phyloP scores from a whole-genome alignment of 1,139 yeast species.

The Hemisphaericaspora xylofermentans region DNA sequence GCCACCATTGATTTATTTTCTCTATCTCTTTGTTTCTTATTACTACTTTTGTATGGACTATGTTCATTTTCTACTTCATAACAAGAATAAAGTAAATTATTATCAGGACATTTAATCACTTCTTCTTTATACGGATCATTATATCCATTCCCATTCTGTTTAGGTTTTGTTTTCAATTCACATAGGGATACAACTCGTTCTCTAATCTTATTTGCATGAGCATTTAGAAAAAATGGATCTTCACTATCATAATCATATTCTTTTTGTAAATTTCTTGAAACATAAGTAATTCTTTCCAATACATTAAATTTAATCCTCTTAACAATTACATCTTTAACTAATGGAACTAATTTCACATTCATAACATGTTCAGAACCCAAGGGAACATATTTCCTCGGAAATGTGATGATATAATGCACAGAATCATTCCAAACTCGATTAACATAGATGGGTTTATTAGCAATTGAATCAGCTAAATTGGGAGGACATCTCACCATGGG shows the following conservation, averaged over 20 bases:
- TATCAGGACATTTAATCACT: conserved; percentile 56
- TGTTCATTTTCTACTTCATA: conserved; percentile 35
- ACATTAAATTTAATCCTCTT: conserved; percentile 74
- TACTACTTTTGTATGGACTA: conserved; percentile 8
- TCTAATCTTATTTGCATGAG: conserved; percentile 32
- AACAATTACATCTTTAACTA: conserved; percentile 64
- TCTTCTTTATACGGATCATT: conserved; percentile 52
- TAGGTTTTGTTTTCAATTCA: conserved; percentile 59
- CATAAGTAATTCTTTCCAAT: conserved; percentile 69
- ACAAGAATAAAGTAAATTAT: conserved; percentile 60
- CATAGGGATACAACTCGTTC: conserved; percentile 59
- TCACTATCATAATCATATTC: conserved; percentile 60
- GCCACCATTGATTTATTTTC: conserved; percentile 32
- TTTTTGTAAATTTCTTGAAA: conserved; percentile 51
- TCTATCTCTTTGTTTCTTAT: conserved; percentile 16
- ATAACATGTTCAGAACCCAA: conserved; percentile 63
- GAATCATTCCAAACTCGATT: conserved; percentile 82
- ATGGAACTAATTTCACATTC: conserved; percentile 70
- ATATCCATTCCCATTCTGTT: conserved; percentile 26
- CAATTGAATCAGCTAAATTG: conserved; percentile 65
- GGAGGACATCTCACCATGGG: conserved; percentile 80
- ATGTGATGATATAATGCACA: conserved; percentile 71
- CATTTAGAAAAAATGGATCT: conserved; percentile 35
- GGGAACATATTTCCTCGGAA: conserved; percentile 74
- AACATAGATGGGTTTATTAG: conserved; percentile 80